A percentile compares a stretch with the other conserved stretches of the same genome.
Evolutionary conservation across 768 basidiomycete genomes (phyloP).

Genomic region (Cystoderma amianthinum): DNA sequence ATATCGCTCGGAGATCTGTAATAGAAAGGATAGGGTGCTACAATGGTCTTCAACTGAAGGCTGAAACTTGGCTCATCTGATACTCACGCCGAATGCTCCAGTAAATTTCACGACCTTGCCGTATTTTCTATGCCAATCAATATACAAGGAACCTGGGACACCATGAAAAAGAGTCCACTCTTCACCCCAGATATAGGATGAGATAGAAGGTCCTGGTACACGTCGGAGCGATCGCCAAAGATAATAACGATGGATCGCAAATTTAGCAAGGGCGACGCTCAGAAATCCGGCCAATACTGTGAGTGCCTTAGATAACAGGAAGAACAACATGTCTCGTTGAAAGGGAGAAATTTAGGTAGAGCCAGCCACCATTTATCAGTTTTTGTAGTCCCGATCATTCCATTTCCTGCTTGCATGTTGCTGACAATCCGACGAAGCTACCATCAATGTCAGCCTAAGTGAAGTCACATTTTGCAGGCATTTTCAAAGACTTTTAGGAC

Average conservation of each 20-base stretch:
- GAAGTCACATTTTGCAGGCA: too few relatives aligned
- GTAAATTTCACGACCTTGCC: slow-evolving; percentile 50
- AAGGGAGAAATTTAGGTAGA: background rate
- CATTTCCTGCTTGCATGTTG: background rate
- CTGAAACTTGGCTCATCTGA: slow-evolving; percentile 1
- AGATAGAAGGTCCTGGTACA: slow-evolving; percentile 43
- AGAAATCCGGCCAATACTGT: background rate
- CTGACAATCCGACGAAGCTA: too few relatives aligned
- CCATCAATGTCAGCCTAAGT: too few relatives aligned
- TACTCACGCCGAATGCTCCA: slow-evolving; percentile 48
- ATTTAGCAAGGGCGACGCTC: background rate
- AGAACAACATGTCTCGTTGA: background rate
- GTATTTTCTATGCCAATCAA: slow-evolving; percentile 44
- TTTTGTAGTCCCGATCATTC: background rate
- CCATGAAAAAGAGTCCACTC: slow-evolving; percentile 49
- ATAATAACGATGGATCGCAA: background rate
- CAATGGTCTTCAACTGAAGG: slow-evolving; percentile 5
- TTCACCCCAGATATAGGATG: slow-evolving; percentile 54
- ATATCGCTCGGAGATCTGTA: slow-evolving; percentile 45
- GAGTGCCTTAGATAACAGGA: background rate
- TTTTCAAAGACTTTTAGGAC: too few relatives aligned
- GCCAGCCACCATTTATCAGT: background rate
- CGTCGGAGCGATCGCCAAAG: slow-evolving; percentile 25
- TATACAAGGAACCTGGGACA: slow-evolving; percentile 46
- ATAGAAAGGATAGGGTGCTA: slow-evolving; percentile 56